Base-by-base conservation (phyloP, 1,284 basidiomycete species). In the Puccinia brachypodii region DNA sequence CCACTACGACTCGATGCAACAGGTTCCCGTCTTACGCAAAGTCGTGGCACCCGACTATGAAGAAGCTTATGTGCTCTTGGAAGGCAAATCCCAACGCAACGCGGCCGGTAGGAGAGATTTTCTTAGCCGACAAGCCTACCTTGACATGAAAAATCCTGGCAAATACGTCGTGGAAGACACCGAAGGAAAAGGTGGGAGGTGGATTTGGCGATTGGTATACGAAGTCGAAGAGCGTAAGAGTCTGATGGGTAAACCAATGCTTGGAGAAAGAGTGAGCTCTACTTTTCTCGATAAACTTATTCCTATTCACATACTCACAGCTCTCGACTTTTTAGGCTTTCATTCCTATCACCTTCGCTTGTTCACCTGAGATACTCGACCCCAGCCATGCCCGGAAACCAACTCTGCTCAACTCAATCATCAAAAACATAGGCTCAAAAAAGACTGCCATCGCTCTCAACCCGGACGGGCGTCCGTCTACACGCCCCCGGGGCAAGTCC, bases 21-120 rank as follows among this genome's bases (percentile, higher is more conserved):
- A 75, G 64, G 69, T 81, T 25, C 80, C 80, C 19, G 80, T 74
- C 4, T n/a, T 81, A 19, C 72, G 80, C 36, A 81, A 76, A 44
- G 80, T 81, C 53, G 80, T 81, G 1, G 80, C 80, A 13, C 80
- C 80, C 25, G 62, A 81, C 74, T 81, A 81, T 47, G 80, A 81
- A 60, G 80, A 81, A 76, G 80, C 80, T 42, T 81, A 81, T 47
- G 80, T 71, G 2, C 62, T 75, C 19, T 50, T 81, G 47, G 80
- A 81, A 47, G 80, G 80, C 14, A 81, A 81, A 58, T 64, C 42
- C 36, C 64, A 64, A 14, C 60, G 73, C 8, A 75, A 75, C 19
- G 73, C 80, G 16, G 72, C 60, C 25, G 80, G 80, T 1, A 72
- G 80, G 47, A 60, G 80, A 58, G 80, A 81, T 33, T 81, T 81